A percentile compares a stretch with the other conserved stretches of the same genome.
phyloP scores from a whole-genome alignment of 306 rosid species.

The Sphenostylis stenocarpa region DNA sequence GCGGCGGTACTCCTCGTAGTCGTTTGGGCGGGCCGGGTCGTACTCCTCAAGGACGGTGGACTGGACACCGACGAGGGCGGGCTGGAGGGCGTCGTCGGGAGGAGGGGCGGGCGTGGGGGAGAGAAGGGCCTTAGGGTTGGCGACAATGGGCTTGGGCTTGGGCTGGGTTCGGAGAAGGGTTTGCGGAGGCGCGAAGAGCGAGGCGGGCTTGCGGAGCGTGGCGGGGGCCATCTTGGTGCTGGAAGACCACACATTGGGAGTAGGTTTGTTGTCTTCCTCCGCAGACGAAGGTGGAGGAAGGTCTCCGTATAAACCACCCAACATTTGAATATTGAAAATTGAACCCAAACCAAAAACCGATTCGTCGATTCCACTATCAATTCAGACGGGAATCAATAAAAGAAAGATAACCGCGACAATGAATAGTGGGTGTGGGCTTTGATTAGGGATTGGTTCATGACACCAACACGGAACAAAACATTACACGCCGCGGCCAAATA shows the following conservation, averaged over 20 bases:
- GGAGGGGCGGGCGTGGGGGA: slow-evolving; percentile 5
- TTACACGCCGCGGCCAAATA: not conserved
- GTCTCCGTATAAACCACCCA: slow-evolving; percentile 96
- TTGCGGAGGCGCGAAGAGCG: slow-evolving; percentile 72
- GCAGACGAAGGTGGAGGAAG: slow-evolving; percentile 97
- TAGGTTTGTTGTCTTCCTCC: slow-evolving; percentile 84
- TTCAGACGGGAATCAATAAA: not conserved
- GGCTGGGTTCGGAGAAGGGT: slow-evolving; percentile 58
- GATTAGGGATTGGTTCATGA: not conserved
- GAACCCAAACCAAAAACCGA: not conserved
- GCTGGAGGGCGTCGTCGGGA: slow-evolving; percentile 45
- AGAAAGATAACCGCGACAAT: not conserved
- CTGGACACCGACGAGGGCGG: slow-evolving; percentile 81
- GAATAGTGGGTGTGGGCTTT: not conserved
- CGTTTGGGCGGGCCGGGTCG: slow-evolving; percentile 94
- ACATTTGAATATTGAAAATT: slow-evolving; percentile 39
- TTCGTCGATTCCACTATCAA: not conserved
- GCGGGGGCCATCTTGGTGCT: slow-evolving; percentile 98
- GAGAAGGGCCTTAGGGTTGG: slow-evolving; percentile 4
- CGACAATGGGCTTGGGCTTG: slow-evolving; percentile 52
- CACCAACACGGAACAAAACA: not conserved
- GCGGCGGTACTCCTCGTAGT: slow-evolving; percentile 86
- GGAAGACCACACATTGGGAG: slow-evolving; percentile 87
- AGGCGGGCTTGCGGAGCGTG: slow-evolving; percentile 78
- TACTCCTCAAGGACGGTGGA: slow-evolving; percentile 88